Percentiles rank a stretch among this genome's conserved stretches.
Conservation (phyloP, 352 stramenopile genomes). For the Pythium biforme region DNA sequence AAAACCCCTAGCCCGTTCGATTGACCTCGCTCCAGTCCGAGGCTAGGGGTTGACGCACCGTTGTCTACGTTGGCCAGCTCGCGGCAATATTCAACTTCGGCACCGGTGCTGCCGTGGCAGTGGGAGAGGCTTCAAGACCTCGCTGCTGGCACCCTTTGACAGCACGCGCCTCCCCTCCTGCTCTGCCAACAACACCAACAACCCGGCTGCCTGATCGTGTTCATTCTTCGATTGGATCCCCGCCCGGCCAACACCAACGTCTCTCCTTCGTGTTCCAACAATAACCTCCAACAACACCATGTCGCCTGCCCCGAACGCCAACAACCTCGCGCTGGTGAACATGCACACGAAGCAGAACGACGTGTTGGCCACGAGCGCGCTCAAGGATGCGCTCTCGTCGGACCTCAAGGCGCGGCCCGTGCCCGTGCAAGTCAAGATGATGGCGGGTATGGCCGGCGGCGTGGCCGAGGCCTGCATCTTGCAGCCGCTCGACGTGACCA, state of each 20-base stretch:
- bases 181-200: background rate
- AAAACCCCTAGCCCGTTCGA: constrained; percentile 15
- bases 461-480: constrained; percentile 83
- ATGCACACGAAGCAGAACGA: constrained; percentile 27
- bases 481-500: constrained; percentile 84
- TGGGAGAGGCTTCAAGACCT: background rate
- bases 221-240: constrained; percentile 51
- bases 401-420: constrained; percentile 70
- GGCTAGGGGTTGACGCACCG: constrained; percentile 27
- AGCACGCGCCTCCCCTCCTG: background rate
- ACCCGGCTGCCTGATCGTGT: background rate
- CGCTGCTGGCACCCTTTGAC: no score
- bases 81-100: constrained; percentile 23
- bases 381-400: constrained; percentile 73
- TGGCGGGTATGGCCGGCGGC: constrained; percentile 82
- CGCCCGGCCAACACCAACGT: constrained; percentile 19
- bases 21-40: constrained; percentile 6
- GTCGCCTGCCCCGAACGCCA: constrained; percentile 14
- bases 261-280: background rate
- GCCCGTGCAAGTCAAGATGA: constrained; percentile 82
- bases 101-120: constrained; percentile 14
- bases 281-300: background rate
- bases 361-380: constrained; percentile 61
- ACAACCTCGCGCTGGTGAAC: constrained; percentile 32
- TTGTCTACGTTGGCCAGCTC: constrained; percentile 14